Base-by-base conservation (phyloP, 1,284 basidiomycete species). In the Fomitiporia mediterranea region DNA sequence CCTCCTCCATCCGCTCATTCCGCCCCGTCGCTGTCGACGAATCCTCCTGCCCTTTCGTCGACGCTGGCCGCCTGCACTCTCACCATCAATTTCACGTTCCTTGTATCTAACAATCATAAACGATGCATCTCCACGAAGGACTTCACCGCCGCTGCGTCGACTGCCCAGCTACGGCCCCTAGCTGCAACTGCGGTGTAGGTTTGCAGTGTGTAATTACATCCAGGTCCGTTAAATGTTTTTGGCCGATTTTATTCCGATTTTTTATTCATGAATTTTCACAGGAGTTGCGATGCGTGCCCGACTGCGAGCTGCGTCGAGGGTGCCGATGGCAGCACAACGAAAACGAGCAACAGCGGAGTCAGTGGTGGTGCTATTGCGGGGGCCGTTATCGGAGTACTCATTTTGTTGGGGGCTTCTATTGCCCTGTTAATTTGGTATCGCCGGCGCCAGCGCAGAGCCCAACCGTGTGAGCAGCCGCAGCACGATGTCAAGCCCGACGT, bases 341-440 rank as follows among this genome's bases (percentile, higher is more conserved):
- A 3, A 23, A 28, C 13, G 62, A 15, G 67, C 19, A n/a, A n/a
- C n/a, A 69, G 70, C 21, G 79, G 80, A 15, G 72, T 82, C 50
- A 84, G 83, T 65, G 75, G 78, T 56, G 86, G 86, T 44, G 86
- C 83, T 2, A 74, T 89, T n/a, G 88, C 84, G 27, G 88, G 86
- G 47, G 86, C 81, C 40, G 77, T 90, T 57, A 70, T 89, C 40
- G 86, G 80, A 35, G 73, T 75, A 8, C 63, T 90, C 48, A 66
- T 83, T n/a, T 78, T 87, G 64, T 70, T 89, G 37, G 73, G 71
- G 15, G 67, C 78, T 40, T 74, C 74, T 11, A 62, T 83, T 40
- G 68, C 69, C 50, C 69, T 76, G n/a, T 83, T 80, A 64, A 69
- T 85, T 57, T 80, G 80, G 71, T 88, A 86, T 66, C 81, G 86